Conservation (phyloP, 345 rosid genomes). For the Noccaea caerulescens region DNA sequence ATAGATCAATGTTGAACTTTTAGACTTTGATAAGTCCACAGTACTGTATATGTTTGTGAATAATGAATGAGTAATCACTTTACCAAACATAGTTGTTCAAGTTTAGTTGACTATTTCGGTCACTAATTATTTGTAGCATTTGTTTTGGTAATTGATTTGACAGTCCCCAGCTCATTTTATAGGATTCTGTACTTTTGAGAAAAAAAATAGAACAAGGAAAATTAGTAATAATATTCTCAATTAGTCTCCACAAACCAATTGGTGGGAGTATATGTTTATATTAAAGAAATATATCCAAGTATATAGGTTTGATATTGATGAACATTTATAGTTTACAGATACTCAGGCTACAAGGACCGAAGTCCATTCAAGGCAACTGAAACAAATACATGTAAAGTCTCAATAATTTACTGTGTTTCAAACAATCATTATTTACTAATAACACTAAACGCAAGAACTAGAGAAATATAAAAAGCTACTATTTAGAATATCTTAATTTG, state of each 20-base stretch:
- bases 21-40: not conserved
- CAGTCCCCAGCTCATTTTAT: conserved; percentile 9
- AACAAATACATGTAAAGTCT: not conserved
- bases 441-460: conserved; percentile 6
- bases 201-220: conserved; percentile 5
- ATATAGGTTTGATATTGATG: not conserved
- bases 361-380: conserved; percentile 1
- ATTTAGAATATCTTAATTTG: conserved; percentile 6
- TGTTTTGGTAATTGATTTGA: not conserved
- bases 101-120: not conserved
- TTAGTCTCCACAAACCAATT: conserved; percentile 29
- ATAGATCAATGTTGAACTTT: conserved; percentile 1
- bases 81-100: not conserved
- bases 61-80: not conserved
- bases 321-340: conserved; percentile 16
- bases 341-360: conserved; percentile 2
- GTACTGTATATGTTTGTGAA: no score
- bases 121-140: not conserved
- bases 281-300: not conserved
- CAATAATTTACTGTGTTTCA: not conserved
- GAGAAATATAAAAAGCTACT: not conserved
- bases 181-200: conserved; percentile 6
- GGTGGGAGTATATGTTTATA: not conserved
- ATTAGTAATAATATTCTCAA: not conserved
- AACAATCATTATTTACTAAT: not conserved